phyloP scores from a whole-genome alignment of 345 rosid species.

The Gossypium australe region DNA sequence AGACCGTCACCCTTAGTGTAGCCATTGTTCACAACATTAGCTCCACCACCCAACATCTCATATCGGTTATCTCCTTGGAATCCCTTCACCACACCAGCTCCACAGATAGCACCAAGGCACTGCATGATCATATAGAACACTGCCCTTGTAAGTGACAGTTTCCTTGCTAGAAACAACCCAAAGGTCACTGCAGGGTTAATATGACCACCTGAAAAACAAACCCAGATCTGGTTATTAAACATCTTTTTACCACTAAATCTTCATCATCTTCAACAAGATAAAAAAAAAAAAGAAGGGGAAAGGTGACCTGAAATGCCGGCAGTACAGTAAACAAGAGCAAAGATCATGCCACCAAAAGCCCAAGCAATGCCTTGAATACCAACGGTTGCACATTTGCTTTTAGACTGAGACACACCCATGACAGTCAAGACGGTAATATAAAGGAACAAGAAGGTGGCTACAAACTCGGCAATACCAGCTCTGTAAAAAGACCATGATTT shows the following conservation, averaged over 20 bases:
- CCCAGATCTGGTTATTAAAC: slow-evolving; percentile 12
- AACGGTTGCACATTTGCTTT: slow-evolving; percentile 37
- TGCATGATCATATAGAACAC: slow-evolving; percentile 60
- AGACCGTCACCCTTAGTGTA: slow-evolving; percentile 67
- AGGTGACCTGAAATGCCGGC: slow-evolving; percentile 64
- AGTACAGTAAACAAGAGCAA: slow-evolving; percentile 74
- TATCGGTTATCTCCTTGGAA: slow-evolving; percentile 28
- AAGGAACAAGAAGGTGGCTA: slow-evolving; percentile 64
- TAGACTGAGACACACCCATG: slow-evolving; percentile 49
- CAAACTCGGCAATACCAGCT: slow-evolving; percentile 64
- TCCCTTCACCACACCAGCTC: slow-evolving; percentile 71
- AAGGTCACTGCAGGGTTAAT: slow-evolving; percentile 72
- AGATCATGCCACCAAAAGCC: slow-evolving; percentile 85
- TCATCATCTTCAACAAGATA: too few species aligned
- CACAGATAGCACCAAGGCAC: slow-evolving; percentile 69
- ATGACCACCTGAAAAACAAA: slow-evolving; percentile 47
- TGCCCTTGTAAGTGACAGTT: slow-evolving; percentile 63
- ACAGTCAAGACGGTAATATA: slow-evolving; percentile 61
- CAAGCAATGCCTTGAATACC: slow-evolving; percentile 76
- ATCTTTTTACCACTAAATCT: not conserved
- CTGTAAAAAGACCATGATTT: slow-evolving; percentile 69
- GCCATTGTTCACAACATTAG: slow-evolving; percentile 49
- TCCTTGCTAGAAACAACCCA: slow-evolving; percentile 59
- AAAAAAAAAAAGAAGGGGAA: not conserved
- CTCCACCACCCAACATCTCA: slow-evolving; percentile 45